A percentile compares a stretch with the other conserved stretches of the same genome.
Evolutionary conservation across 148 eudicot species (phyloP).

Genomic region (Suaeda aralocaspica): DNA sequence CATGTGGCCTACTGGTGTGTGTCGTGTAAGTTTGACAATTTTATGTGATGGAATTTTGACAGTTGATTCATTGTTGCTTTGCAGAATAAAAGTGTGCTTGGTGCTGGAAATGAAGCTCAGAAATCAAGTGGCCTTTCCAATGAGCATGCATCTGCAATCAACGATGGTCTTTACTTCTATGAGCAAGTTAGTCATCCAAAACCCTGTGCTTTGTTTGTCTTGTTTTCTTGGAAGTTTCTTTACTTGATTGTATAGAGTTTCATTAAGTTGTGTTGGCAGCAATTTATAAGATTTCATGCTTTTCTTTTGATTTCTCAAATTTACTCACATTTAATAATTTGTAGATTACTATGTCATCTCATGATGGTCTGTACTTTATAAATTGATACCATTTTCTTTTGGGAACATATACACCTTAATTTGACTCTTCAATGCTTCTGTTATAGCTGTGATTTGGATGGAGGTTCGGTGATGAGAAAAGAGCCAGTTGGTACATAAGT

Average conservation of each 20-base stretch:
- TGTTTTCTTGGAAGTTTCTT: not conserved
- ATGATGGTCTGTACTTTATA: not conserved
- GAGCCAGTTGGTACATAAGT: not conserved
- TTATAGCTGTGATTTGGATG: not conserved
- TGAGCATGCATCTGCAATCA: conserved; percentile 85
- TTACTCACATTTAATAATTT: too few species aligned
- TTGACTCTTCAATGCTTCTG: too few species aligned
- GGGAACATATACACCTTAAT: too few species aligned
- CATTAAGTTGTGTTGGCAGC: not conserved
- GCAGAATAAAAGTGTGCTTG: conserved; percentile 51
- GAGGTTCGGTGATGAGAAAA: not conserved
- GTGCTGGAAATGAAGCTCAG: conserved; percentile 34
- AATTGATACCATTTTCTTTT: not conserved
- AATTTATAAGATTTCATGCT: too few species aligned
- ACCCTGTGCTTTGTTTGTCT: not conserved
- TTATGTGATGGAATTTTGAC: conserved; percentile 8
- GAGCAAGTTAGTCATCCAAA: conserved; percentile 61
- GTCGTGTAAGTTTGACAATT: conserved; percentile 9
- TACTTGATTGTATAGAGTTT: not conserved
- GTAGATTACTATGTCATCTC: too few species aligned
- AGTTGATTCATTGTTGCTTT: conserved; percentile 13
- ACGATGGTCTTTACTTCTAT: conserved; percentile 84
- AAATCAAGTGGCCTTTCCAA: conserved; percentile 52
- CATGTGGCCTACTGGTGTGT: not conserved
- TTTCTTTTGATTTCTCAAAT: too few species aligned